These are phyloP conservation scores for Saturnispora hagleri DNA, from an alignment of 805 yeast species.

Conservation along the genomic window DNA sequence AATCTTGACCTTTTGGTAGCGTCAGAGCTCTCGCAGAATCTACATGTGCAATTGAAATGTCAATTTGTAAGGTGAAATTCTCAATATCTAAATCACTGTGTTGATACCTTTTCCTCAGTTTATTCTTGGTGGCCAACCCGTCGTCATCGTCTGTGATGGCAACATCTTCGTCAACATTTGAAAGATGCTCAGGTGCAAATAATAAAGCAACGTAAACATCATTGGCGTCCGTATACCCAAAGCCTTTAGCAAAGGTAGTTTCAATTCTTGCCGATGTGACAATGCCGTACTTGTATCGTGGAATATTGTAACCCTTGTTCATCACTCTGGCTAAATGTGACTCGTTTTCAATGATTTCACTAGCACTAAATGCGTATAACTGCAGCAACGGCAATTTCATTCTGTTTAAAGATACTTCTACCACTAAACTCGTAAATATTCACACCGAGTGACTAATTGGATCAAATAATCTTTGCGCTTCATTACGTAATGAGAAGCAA, in stretches of 20 bases:
- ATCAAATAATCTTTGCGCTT: neutral
- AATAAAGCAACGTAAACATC: neutral
- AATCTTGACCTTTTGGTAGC: constrained; percentile 24
- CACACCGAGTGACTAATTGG: neutral
- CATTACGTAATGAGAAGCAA: neutral
- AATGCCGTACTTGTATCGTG: constrained; percentile 34
- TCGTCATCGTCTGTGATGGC: constrained; percentile 12
- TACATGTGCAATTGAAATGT: neutral
- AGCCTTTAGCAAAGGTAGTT: constrained; percentile 18
- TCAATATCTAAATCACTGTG: constrained; percentile 16
- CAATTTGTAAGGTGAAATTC: neutral
- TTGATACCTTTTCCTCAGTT: constrained; percentile 13
- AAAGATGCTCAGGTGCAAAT: neutral
- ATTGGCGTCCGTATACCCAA: constrained; percentile 11
- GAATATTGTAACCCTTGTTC: constrained; percentile 43
- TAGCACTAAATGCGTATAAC: constrained; percentile 5
- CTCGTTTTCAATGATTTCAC: constrained; percentile 13
- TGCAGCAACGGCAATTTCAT: neutral
- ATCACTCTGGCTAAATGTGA: constrained; percentile 25
- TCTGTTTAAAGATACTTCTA: neutral
- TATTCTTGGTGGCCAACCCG: constrained; percentile 15
- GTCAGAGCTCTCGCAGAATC: neutral
- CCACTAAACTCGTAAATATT: too few relatives aligned
- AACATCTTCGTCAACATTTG: constrained; percentile 14
- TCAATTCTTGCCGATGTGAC: constrained; percentile 36